Evolutionary conservation across 1,139 yeast species (phyloP).

Genomic region (Debaryomyces singareniensis): DNA sequence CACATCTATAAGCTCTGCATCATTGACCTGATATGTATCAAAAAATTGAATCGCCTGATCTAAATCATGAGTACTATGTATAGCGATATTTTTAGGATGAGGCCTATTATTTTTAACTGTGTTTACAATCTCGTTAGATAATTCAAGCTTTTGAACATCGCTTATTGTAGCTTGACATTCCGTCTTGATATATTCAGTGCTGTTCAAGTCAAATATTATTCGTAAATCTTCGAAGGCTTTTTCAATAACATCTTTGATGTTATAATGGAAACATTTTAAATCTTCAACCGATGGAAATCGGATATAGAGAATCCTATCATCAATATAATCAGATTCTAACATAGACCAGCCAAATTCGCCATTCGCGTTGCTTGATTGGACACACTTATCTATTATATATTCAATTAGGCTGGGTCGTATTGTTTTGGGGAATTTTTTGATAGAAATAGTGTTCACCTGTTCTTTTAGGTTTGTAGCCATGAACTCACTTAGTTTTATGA

Average conservation of each 20-base stretch:
- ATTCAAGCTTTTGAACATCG: constrained; percentile 1
- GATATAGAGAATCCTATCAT: constrained; percentile 21
- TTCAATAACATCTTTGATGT: constrained; percentile 4
- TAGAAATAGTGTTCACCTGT: constrained; percentile 30
- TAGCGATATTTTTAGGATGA: constrained; percentile 13
- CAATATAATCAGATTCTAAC: constrained; percentile 21
- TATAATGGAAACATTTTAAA: constrained; percentile 11
- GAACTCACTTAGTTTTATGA: constrained; percentile 20
- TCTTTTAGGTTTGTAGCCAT: constrained; percentile 27
- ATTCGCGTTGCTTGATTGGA: constrained; percentile 3
- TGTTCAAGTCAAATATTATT: constrained; percentile 4
- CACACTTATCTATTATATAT: constrained; percentile 14
- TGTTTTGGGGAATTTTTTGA: constrained; percentile 30
- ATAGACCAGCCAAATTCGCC: constrained; percentile 19
- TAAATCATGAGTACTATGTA: constrained; percentile 27
- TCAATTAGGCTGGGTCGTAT: constrained; percentile 25
- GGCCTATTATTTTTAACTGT: constrained; percentile 15
- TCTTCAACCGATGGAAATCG: constrained; percentile 14
- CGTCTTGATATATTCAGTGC: constrained; percentile 2
- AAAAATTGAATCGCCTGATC: constrained; percentile 31
- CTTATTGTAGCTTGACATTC: background rate
- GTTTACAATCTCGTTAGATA: constrained; percentile 9
- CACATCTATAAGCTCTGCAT: constrained; percentile 54
- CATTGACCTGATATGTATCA: constrained; percentile 49
- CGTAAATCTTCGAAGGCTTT: constrained; percentile 1